phyloP scores from a whole-genome alignment of 2,329 filamentous ascomycete species.

The Metarhizium anisopliae region DNA sequence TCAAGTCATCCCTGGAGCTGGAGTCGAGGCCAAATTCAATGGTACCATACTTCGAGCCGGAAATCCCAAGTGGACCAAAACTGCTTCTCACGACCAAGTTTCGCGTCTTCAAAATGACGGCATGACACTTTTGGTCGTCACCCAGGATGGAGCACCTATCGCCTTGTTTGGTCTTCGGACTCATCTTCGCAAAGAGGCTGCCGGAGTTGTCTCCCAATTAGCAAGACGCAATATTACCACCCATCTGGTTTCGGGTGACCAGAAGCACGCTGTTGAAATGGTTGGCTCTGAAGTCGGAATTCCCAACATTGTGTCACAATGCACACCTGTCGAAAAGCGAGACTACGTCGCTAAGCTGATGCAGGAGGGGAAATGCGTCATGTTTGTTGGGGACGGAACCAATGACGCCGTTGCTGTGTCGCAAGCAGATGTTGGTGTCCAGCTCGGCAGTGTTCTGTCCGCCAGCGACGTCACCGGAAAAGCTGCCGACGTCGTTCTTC shows the following conservation, averaged over 20 bases:
- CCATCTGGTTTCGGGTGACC: constrained; percentile 50
- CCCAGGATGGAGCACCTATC: constrained; percentile 17
- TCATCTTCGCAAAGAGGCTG: constrained; percentile 28
- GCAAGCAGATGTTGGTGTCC: constrained; percentile 50
- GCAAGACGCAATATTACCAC: constrained; percentile 35
- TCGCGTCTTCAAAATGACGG: constrained; percentile 10
- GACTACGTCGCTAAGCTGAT: constrained; percentile 37
- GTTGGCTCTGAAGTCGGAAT: constrained; percentile 35
- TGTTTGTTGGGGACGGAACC: constrained; percentile 56
- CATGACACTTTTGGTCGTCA: constrained; percentile 20
- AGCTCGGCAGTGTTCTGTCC: constrained; percentile 37
- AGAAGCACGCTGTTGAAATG: constrained; percentile 35
- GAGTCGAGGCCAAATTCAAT: constrained; percentile 27
- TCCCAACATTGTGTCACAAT: constrained; percentile 32
- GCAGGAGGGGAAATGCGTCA: constrained; percentile 22
- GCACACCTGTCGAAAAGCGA: constrained; percentile 45
- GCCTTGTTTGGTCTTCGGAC: constrained; percentile 41
- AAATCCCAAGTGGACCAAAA: constrained; percentile 34
- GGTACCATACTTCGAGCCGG: constrained; percentile 29
- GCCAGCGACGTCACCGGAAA: constrained; percentile 44
- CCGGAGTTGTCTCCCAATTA: constrained; percentile 34
- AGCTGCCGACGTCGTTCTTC: constrained; percentile 49
- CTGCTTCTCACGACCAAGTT: constrained; percentile 13
- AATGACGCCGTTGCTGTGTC: constrained; percentile 56
- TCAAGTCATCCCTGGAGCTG: constrained; percentile 28